Evolutionary conservation across 2,329 filamentous ascomycete species (phyloP).

Genomic region (Aspergillus ibericus): DNA sequence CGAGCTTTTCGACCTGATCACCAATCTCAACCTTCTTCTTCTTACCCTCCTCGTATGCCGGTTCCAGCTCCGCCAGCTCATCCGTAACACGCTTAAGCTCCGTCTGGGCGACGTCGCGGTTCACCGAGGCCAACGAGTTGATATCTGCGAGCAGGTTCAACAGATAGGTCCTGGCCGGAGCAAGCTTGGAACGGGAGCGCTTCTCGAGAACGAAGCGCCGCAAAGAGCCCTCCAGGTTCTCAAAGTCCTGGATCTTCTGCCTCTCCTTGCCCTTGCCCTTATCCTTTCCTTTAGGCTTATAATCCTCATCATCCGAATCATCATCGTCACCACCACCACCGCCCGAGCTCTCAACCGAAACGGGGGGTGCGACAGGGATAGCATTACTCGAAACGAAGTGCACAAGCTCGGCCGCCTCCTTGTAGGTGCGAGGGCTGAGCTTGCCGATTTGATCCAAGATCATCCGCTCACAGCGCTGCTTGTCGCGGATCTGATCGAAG

Average conservation of each 20-base stretch:
- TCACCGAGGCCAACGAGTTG: constrained; percentile 77
- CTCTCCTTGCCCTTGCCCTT: constrained; percentile 89
- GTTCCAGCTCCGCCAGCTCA: constrained; percentile 80
- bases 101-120: constrained; percentile 78
- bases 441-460: constrained; percentile 85
- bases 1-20: constrained; percentile 75
- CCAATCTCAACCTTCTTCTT: constrained; percentile 77
- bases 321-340: constrained; percentile 57
- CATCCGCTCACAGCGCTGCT: constrained; percentile 85
- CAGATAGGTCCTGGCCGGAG: constrained; percentile 92
- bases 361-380: constrained; percentile 69
- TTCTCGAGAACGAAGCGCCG: constrained; percentile 95
- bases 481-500: constrained; percentile 90
- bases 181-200: constrained; percentile 89
- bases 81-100: constrained; percentile 80
- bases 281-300: constrained; percentile 58
- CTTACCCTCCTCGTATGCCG: constrained; percentile 78
- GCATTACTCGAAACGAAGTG: constrained; percentile 98
- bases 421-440: constrained; percentile 89
- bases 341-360: constrained; percentile 50
- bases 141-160: constrained; percentile 90
- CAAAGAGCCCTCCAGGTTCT: constrained; percentile 82
- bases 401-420: constrained; percentile 87
- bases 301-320: constrained; percentile 57
- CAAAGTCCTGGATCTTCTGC: constrained; percentile 86